Conservation (phyloP, 1,284 basidiomycete species). For the Farysia itapuensis region DNA sequence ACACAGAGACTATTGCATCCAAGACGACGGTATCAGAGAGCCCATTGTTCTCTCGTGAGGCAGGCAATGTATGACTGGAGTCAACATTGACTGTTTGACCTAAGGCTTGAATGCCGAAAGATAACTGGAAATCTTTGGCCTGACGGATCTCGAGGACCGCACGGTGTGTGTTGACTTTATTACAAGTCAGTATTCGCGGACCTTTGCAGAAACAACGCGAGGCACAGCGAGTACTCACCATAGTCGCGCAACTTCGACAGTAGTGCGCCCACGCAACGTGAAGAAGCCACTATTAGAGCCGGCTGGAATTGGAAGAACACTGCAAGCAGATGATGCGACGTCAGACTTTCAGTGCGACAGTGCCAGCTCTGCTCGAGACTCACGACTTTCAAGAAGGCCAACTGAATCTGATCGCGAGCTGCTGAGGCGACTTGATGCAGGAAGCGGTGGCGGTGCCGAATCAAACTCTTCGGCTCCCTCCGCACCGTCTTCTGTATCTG, state of each 20-base stretch:
- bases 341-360: not conserved
- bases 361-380: not conserved
- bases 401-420: too few species aligned
- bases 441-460: too few species aligned
- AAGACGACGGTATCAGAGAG: slow-evolving; percentile 6
- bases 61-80: too few species aligned
- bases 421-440: too few species aligned
- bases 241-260: slow-evolving; percentile 5
- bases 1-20: slow-evolving; percentile 14
- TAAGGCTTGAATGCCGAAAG: slow-evolving; percentile 14
- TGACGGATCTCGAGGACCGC: not conserved
- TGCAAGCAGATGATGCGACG: not conserved
- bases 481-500: too few species aligned
- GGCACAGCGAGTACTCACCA: slow-evolving; percentile 8
- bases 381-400: too few species aligned
- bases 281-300: slow-evolving; percentile 13
- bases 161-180: not conserved
- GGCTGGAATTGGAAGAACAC: slow-evolving; percentile 27
- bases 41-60: slow-evolving; percentile 4
- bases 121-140: slow-evolving; percentile 13
- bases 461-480: too few species aligned
- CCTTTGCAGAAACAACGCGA: too few species aligned
- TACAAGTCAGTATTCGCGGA: not conserved
- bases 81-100: slow-evolving; percentile 1
- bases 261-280: slow-evolving; percentile 11